These are phyloP conservation scores for Exidia glandulosa DNA, from an alignment of 768 basidiomycete genomes.

Conservation along the genomic window DNA sequence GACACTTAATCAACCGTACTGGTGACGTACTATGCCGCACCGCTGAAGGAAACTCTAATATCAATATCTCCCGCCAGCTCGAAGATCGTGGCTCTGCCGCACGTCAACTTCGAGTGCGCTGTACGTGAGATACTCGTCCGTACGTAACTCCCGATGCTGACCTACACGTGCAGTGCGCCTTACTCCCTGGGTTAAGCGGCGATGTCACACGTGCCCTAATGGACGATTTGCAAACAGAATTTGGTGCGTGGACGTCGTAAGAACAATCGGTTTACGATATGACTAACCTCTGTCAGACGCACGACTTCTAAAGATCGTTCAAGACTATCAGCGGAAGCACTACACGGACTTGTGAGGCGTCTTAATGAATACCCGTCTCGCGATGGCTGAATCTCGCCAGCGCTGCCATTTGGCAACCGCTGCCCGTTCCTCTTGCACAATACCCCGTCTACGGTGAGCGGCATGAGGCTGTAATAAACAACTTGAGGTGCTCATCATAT, in stretches of 20 bases:
- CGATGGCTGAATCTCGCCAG: too few relatives aligned
- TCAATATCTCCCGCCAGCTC: not conserved
- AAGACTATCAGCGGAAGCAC: slow-evolving; percentile 5
- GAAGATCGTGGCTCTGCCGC: not conserved
- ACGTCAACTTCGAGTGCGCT: slow-evolving; percentile 5
- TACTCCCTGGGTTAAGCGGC: slow-evolving; percentile 5
- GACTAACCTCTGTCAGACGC: not conserved
- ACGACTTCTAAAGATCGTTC: slow-evolving; percentile 6
- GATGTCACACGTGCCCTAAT: slow-evolving; percentile 4
- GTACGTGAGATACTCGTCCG: slow-evolving; percentile 1
- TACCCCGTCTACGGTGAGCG: too few relatives aligned
- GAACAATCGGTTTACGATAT: not conserved
- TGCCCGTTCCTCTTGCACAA: too few relatives aligned
- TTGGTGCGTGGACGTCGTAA: not conserved
- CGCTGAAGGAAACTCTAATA: not conserved
- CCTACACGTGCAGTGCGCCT: slow-evolving; percentile 4
- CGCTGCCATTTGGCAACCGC: too few relatives aligned
- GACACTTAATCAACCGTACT: slow-evolving; percentile 2
- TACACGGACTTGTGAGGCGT: slow-evolving; percentile 8
- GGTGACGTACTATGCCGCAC: not conserved
- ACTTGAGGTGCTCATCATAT: too few relatives aligned
- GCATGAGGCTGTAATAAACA: too few relatives aligned
- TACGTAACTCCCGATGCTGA: not conserved
- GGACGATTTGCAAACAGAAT: slow-evolving; percentile 6
- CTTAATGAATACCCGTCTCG: too few relatives aligned